Evolutionary conservation across 176 grass and related monocot species (phyloP).

Genomic region (Lolium rigidum): DNA sequence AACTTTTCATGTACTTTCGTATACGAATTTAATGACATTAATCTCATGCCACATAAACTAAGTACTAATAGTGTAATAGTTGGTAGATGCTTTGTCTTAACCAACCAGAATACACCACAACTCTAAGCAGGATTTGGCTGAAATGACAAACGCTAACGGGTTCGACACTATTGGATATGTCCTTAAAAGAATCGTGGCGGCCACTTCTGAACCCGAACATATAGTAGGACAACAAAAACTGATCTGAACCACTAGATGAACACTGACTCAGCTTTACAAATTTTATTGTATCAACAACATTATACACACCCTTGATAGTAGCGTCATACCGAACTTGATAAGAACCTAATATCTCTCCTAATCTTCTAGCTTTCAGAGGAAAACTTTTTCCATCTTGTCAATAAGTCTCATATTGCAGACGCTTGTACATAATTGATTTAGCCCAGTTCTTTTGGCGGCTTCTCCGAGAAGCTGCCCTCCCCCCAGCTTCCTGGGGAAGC

Average conservation of each 20-base stretch:
- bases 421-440: not conserved
- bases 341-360: not conserved
- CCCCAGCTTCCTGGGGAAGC: no score
- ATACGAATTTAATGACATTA: not conserved
- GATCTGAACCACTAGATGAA: not conserved
- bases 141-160: not conserved
- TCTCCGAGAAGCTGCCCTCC: no score
- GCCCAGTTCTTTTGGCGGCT: no score
- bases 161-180: not conserved
- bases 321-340: not conserved
- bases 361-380: not conserved
- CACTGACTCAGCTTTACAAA: not conserved
- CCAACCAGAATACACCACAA: not conserved
- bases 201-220: not conserved
- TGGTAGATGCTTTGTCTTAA: no score
- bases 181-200: not conserved
- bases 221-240: not conserved
- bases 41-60: not conserved
- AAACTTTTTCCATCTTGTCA: not conserved
- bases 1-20: not conserved
- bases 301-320: slow-evolving; percentile 3
- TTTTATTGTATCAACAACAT: not conserved
- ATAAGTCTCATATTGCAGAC: not conserved
- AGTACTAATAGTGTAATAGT: not conserved
- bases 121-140: not conserved